Evolutionary conservation across 345 rosid species (phyloP).

Genomic region (Populus nigra): DNA sequence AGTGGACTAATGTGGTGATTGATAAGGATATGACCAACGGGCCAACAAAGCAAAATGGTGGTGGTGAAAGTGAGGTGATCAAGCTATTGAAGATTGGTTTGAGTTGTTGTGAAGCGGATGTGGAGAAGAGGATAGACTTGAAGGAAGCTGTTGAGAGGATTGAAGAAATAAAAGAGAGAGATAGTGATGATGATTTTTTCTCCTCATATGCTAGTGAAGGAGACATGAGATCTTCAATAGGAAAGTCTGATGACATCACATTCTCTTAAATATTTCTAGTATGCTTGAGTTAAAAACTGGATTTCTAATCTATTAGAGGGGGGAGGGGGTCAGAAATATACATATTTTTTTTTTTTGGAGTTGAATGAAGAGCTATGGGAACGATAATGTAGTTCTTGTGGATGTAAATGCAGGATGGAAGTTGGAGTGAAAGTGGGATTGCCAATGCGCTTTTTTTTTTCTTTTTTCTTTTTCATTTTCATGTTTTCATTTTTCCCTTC

Average conservation of each 20-base stretch:
- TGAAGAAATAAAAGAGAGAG: slow-evolving; percentile 53
- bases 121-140: slow-evolving; percentile 76
- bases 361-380: neutral
- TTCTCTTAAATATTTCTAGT: slow-evolving; percentile 12
- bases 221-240: slow-evolving; percentile 36
- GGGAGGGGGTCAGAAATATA: neutral
- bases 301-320: neutral
- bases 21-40: slow-evolving; percentile 51
- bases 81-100: slow-evolving; percentile 64
- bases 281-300: neutral
- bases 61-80: slow-evolving; percentile 43
- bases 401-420: too few relatives aligned
- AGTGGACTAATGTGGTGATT: slow-evolving; percentile 36
- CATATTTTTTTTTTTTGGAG: neutral
- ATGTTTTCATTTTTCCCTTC: too few relatives aligned
- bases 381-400: neutral
- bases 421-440: too few relatives aligned
- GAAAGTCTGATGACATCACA: slow-evolving; percentile 34
- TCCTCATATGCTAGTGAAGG: slow-evolving; percentile 54
- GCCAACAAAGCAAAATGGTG: neutral
- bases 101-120: slow-evolving; percentile 59
- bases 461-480: too few relatives aligned
- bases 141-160: slow-evolving; percentile 61
- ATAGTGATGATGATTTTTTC: slow-evolving; percentile 51
- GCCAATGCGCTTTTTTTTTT: too few relatives aligned